These are phyloP conservation scores for Penicillium daleae DNA, from an alignment of 495 filamentous ascomycete genomes.

Conservation along the genomic window DNA sequence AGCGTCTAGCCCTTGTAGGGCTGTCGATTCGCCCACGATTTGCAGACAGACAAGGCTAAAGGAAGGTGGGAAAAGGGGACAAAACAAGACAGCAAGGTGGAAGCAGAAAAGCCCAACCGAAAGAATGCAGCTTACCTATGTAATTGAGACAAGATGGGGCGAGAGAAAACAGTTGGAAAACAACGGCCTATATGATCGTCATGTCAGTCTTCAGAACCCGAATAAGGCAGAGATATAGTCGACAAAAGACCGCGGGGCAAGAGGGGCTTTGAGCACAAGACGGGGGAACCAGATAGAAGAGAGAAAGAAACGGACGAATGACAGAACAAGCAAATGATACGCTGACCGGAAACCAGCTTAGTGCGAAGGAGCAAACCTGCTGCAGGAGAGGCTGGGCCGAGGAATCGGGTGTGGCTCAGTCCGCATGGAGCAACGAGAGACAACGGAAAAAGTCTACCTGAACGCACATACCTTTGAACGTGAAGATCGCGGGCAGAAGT, in stretches of 20 bases:
- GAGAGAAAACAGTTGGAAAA: neutral
- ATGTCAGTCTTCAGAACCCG: neutral
- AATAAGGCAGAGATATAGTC: neutral
- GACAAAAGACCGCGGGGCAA: slow-evolving; percentile 1
- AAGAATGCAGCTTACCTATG: neutral
- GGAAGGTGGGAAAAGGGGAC: neutral
- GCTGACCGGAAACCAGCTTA: neutral
- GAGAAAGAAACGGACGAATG: neutral
- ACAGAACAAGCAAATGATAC: neutral
- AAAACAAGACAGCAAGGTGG: neutral
- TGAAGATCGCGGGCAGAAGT: neutral
- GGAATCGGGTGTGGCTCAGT: slow-evolving; percentile 5
- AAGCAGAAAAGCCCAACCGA: neutral
- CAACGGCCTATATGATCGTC: neutral
- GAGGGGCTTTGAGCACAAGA: neutral
- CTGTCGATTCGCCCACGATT: neutral
- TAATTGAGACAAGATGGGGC: neutral
- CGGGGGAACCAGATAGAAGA: neutral
- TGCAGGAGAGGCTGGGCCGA: neutral
- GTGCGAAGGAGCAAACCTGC: neutral
- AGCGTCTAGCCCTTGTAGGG: slow-evolving; percentile 4
- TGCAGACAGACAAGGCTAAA: neutral
- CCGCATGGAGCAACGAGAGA: neutral
- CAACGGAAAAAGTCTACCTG: neutral
- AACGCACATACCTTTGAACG: neutral